phyloP scores from a whole-genome alignment of 306 rosid species.

The Prunus dulcis region DNA sequence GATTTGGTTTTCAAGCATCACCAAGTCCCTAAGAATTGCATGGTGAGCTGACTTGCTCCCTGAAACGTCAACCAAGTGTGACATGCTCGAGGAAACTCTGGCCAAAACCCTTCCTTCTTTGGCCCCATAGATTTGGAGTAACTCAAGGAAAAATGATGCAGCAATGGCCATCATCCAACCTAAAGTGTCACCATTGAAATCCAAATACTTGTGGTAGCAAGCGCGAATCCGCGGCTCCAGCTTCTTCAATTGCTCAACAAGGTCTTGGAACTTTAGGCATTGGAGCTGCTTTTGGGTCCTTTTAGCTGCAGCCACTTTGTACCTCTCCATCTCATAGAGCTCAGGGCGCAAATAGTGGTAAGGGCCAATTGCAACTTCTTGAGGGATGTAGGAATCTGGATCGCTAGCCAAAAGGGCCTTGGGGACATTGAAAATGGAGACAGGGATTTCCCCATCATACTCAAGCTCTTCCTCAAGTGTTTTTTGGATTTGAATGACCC shows the following conservation, averaged over 20 bases:
- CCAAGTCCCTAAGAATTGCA: slow-evolving; percentile 65
- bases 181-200: slow-evolving; percentile 59
- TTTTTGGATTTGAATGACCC: slow-evolving; percentile 61
- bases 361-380: slow-evolving; percentile 73
- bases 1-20: slow-evolving; percentile 84
- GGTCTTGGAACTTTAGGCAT: slow-evolving; percentile 33
- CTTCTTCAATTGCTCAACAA: slow-evolving; percentile 47
- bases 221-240: slow-evolving; percentile 48
- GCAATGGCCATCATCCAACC: slow-evolving; percentile 79
- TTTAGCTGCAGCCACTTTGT: slow-evolving; percentile 64
- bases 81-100: slow-evolving; percentile 52
- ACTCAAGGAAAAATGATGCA: slow-evolving; percentile 68
- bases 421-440: slow-evolving; percentile 61
- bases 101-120: slow-evolving; percentile 32
- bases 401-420: slow-evolving; percentile 34
- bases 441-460: slow-evolving; percentile 43
- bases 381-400: slow-evolving; percentile 65
- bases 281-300: slow-evolving; percentile 47
- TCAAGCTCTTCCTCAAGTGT: slow-evolving; percentile 62
- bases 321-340: slow-evolving; percentile 74
- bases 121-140: slow-evolving; percentile 52
- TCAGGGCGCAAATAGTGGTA: slow-evolving; percentile 74
- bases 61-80: slow-evolving; percentile 56
- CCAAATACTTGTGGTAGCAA: slow-evolving; percentile 71
- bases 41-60: slow-evolving; percentile 58